phyloP scores from a whole-genome alignment of 768 basidiomycete genomes.

The Baorangia bicolor region DNA sequence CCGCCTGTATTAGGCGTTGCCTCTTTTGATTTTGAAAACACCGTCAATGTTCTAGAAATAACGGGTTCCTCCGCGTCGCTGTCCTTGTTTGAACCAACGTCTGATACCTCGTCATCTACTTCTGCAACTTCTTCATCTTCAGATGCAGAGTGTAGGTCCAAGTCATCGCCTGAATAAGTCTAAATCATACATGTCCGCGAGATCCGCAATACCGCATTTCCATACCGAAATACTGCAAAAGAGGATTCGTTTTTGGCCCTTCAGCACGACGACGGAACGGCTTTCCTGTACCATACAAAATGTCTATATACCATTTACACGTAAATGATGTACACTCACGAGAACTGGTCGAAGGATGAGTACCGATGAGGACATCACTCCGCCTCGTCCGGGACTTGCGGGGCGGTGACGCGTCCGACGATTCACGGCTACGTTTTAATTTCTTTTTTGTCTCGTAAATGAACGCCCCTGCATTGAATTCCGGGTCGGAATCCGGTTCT shows the following conservation, averaged over 20 bases:
- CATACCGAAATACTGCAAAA: constrained; percentile 52
- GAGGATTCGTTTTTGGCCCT: constrained; percentile 37
- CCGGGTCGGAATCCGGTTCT: constrained; percentile 36
- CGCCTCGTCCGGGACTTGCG: constrained; percentile 20
- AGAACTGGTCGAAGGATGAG: constrained; percentile 2
- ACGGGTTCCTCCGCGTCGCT: constrained; percentile 23
- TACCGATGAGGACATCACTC: constrained; percentile 2
- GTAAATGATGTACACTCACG: constrained; percentile 8
- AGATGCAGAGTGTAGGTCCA: constrained; percentile 54
- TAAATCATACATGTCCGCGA: background rate
- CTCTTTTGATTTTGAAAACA: constrained; percentile 10
- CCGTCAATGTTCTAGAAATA: constrained; percentile 25
- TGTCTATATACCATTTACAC: background rate
- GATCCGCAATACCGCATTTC: background rate
- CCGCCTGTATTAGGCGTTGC: background rate
- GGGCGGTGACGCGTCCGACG: constrained; percentile 11
- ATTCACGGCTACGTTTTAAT: constrained; percentile 17
- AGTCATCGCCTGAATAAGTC: constrained; percentile 33
- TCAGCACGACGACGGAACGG: background rate
- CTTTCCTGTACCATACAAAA: background rate
- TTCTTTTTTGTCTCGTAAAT: constrained; percentile 30
- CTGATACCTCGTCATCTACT: constrained; percentile 20
- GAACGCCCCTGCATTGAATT: constrained; percentile 32
- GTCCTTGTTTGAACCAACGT: constrained; percentile 21
- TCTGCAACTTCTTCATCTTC: constrained; percentile 35